phyloP scores from a whole-genome alignment of 2,329 filamentous ascomycete genomes.

The Teratosphaeriaceae sp. region DNA sequence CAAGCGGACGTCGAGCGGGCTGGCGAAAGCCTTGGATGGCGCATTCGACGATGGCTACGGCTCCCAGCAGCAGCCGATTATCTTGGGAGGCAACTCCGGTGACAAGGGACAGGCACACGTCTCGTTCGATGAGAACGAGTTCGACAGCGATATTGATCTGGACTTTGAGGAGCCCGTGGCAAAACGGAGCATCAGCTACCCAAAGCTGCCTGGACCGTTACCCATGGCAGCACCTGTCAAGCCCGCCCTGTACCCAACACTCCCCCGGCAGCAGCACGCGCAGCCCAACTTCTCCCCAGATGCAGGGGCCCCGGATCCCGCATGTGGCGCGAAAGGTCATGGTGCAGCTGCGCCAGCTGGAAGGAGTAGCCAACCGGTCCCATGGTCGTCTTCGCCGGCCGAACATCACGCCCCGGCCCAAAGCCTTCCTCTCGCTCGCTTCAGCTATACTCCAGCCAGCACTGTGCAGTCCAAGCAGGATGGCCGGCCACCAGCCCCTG shows the following conservation, averaged over 20 bases:
- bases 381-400: slow-evolving; percentile 57
- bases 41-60: slow-evolving; percentile 30
- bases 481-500: slow-evolving; percentile 3
- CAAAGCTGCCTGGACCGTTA: slow-evolving; percentile 29
- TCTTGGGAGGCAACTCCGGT: slow-evolving; percentile 32
- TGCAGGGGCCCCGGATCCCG: slow-evolving; percentile 13
- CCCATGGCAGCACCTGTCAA: slow-evolving; percentile 13
- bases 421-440: slow-evolving; percentile 3
- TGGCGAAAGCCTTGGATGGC: slow-evolving; percentile 39
- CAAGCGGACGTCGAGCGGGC: slow-evolving; percentile 42
- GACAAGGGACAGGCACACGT: slow-evolving; percentile 39
- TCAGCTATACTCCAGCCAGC: neutral
- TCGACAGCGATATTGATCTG: slow-evolving; percentile 75
- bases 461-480: slow-evolving; percentile 7
- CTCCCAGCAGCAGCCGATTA: slow-evolving; percentile 23
- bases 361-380: slow-evolving; percentile 52
- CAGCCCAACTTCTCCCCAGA: slow-evolving; percentile 8
- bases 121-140: slow-evolving; percentile 69
- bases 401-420: slow-evolving; percentile 31
- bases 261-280: slow-evolving; percentile 20
- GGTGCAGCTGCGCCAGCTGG: slow-evolving; percentile 31
- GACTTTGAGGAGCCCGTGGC: slow-evolving; percentile 58
- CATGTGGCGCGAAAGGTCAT: slow-evolving; percentile 20
- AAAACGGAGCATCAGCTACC: slow-evolving; percentile 37
- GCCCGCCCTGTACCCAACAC: slow-evolving; percentile 22